A percentile compares a stretch with the other conserved stretches of the same genome.
phyloP scores from a whole-genome alignment of 148 eudicot species.

The Vaccinium darrowii region DNA sequence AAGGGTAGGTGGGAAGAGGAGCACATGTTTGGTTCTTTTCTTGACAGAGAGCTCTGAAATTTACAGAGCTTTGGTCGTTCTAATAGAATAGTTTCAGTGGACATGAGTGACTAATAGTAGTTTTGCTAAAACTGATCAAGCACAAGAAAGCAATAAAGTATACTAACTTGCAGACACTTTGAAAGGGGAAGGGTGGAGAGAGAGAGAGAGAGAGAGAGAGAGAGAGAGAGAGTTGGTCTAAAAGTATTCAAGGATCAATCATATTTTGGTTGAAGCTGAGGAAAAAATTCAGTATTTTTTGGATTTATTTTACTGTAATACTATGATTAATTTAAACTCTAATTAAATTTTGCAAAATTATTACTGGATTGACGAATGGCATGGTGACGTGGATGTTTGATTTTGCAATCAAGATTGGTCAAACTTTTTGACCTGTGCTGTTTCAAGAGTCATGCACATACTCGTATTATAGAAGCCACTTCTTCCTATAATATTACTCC shows the following conservation, averaged over 20 bases:
- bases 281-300: not conserved
- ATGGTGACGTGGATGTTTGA: not conserved
- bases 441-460: not conserved
- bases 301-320: not conserved
- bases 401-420: not conserved
- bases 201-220: not conserved
- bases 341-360: not conserved
- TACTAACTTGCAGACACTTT: not conserved
- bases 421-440: not conserved
- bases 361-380: not conserved
- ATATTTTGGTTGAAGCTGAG: not conserved
- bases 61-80: conserved; percentile 19
- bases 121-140: not conserved
- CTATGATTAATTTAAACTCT: not conserved
- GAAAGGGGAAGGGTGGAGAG: not conserved
- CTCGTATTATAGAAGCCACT: not conserved
- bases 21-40: conserved; percentile 22
- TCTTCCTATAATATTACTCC: too few relatives aligned
- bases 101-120: conserved; percentile 19
- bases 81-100: conserved; percentile 28
- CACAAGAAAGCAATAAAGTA: not conserved
- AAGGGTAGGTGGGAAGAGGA: conserved; percentile 15
- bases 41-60: conserved; percentile 19
- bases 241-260: not conserved
- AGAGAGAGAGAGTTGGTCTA: not conserved